Base-by-base conservation (phyloP, 768 basidiomycete genomes). In the Trametes cingulata region DNA sequence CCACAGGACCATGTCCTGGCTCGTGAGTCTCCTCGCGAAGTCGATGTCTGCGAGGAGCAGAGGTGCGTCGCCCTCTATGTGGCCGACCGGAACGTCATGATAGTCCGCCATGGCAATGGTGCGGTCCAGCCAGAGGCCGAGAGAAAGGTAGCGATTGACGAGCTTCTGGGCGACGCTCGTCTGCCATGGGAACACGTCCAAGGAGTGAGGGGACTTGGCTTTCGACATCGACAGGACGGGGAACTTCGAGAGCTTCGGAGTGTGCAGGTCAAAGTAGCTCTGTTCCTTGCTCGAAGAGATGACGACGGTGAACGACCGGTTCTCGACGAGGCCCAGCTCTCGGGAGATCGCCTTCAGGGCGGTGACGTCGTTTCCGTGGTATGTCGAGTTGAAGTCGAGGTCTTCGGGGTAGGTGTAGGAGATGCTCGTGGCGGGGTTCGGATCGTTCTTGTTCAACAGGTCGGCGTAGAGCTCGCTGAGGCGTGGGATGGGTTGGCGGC, bases 1-100 rank as follows among this genome's bases (percentile, higher is more conserved):
- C 97, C 97, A 99, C 3, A 99, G 78, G 3, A 98, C 79, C 68
- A 92, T 86, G 68, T 98, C 97, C 63, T 98, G 93, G 47, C 88
- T 86, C 29, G 88, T 77, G 53, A 98, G 75, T 41, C 91, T 85
- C 6, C 96, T 86, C 1, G 97, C 92, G 67, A 98, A 97, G 64
- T 85, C 89, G 64, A 99, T 80, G 66, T 99, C 97, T 1, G 94
- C 85, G 48, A 96, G 77, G 66, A 89, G 80, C n/a, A 98, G 77
- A 1, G 93, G 88, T 43, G 91, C 87, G 68, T 99, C 97, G 4
- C 90, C 87, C 41, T 95, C 93, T 39, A 98, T 81, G 70, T 99
- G 94, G 17, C 96, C 94, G 14, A 95, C 77, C 1, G 97, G 96
- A 6, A 98, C 81, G 71, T 98, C 93, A 69, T 93, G 95, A 68